phyloP scores from a whole-genome alignment of 2,329 filamentous ascomycete genomes.

The Calonectria fujianensis region DNA sequence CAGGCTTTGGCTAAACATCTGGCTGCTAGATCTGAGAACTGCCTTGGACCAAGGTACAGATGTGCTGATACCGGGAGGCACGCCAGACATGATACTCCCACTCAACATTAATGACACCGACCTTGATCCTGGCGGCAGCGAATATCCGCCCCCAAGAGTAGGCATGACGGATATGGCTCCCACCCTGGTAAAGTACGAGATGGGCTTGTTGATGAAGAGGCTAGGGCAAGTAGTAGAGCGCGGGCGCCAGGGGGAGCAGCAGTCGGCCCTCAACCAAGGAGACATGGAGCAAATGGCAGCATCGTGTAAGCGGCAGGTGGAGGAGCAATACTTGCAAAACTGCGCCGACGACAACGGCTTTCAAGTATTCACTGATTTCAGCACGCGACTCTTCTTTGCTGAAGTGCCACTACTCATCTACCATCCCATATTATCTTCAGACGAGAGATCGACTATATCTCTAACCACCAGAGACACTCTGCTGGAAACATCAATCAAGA shows the following conservation, averaged over 20 bases:
- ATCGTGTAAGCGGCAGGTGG: conserved; percentile 18
- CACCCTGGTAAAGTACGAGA: conserved; percentile 36
- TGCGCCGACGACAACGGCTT: conserved; percentile 31
- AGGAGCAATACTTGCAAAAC: conserved; percentile 32
- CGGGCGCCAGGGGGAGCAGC: conserved; percentile 1
- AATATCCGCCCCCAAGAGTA: conserved; percentile 29
- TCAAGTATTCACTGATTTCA: conserved; percentile 31
- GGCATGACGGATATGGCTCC: conserved; percentile 42
- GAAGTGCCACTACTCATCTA: conserved; percentile 34
- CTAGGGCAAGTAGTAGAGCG: background rate
- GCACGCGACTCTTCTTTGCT: conserved; percentile 35
- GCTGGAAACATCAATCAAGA: conserved; percentile 28
- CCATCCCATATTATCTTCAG: conserved; percentile 28
- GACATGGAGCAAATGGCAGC: conserved; percentile 26
- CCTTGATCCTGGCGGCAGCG: conserved; percentile 5
- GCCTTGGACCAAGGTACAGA: conserved; percentile 35
- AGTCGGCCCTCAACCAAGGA: background rate
- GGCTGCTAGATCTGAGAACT: conserved; percentile 38
- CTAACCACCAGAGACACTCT: background rate
- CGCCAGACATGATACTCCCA: conserved; percentile 9
- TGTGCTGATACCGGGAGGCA: conserved; percentile 23
- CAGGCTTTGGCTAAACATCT: conserved; percentile 40
- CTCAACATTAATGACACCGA: conserved; percentile 41
- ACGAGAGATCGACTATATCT: conserved; percentile 8
- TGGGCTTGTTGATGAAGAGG: conserved; percentile 31